Evolutionary conservation across 345 rosid genomes (phyloP).

Genomic region (Eucalyptus urophylla): DNA sequence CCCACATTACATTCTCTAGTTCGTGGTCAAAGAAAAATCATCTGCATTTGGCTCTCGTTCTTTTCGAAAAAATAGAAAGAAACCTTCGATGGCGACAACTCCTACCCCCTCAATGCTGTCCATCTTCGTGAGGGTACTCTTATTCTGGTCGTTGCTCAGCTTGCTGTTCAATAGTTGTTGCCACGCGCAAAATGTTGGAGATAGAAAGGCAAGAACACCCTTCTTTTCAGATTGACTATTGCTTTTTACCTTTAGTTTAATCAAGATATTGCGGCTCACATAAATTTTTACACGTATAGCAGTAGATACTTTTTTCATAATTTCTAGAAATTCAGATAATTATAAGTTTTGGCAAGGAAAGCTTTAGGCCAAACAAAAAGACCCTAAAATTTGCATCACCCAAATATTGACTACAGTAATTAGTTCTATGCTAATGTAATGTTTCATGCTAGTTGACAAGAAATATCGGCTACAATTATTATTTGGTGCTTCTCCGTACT

Average conservation of each 20-base stretch:
- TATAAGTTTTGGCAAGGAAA: background rate
- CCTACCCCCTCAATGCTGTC: background rate
- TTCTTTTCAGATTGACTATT: background rate
- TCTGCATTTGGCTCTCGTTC: background rate
- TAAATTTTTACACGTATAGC: background rate
- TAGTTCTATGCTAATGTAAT: background rate
- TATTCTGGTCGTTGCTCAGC: background rate
- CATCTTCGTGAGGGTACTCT: background rate
- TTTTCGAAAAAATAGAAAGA: background rate
- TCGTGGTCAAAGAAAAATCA: background rate
- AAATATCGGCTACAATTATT: background rate
- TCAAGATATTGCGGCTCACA: background rate
- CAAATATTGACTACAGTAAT: background rate
- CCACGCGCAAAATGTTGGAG: background rate
- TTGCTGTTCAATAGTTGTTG: background rate
- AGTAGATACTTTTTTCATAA: background rate
- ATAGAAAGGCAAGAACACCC: background rate
- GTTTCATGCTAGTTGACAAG: background rate
- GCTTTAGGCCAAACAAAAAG: background rate
- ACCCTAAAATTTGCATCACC: background rate
- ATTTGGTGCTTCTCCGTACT: background rate
- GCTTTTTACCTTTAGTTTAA: background rate
- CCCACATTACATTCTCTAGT: background rate
- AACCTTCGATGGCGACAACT: background rate
- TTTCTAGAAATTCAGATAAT: background rate